A percentile compares a stretch with the other conserved stretches of the same genome.
These are phyloP conservation scores for Bipolaris victoriae DNA, from an alignment of 2,329 filamentous ascomycete species.

Conservation along the genomic window DNA sequence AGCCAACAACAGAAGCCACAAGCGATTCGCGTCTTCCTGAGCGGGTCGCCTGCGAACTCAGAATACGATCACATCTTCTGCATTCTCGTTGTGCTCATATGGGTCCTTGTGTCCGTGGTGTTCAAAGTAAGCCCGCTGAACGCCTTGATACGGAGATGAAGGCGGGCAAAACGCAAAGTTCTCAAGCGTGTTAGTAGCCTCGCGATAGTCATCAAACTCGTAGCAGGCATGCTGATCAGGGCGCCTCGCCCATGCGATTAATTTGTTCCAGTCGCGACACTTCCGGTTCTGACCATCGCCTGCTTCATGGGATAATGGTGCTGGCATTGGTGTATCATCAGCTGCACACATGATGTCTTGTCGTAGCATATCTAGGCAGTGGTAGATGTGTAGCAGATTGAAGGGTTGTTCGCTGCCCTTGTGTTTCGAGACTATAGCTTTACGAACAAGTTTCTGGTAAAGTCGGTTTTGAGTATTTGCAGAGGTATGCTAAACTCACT, in stretches of 20 bases:
- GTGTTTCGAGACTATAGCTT: constrained; percentile 41
- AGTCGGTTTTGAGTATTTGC: not conserved
- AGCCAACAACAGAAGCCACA: not conserved
- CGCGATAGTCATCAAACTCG: constrained; percentile 44
- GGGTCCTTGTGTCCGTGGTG: constrained; percentile 43
- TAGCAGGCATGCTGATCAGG: constrained; percentile 43
- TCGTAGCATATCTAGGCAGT: constrained; percentile 43
- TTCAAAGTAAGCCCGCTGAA: constrained; percentile 43
- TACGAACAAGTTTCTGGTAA: constrained; percentile 42
- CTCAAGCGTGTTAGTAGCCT: constrained; percentile 45
- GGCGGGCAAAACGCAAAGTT: constrained; percentile 44
- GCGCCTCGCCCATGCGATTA: constrained; percentile 41
- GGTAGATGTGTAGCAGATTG: constrained; percentile 39
- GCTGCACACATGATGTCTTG: constrained; percentile 46
- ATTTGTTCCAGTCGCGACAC: constrained; percentile 44
- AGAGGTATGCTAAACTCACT: constrained; percentile 16
- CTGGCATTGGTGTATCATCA: constrained; percentile 47
- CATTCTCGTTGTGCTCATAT: constrained; percentile 31
- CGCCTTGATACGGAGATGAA: constrained; percentile 36
- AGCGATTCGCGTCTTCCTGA: not conserved
- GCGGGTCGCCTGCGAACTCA: constrained; percentile 1
- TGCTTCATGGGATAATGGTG: constrained; percentile 28
- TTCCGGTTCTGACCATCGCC: constrained; percentile 39
- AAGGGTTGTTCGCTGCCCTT: constrained; percentile 30
- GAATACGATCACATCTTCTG: constrained; percentile 27